Evolutionary conservation across 2,329 filamentous ascomycete genomes (phyloP), one percentile per base, ranked within the genome.

Genomic region (Diaporthe helianthi): DNA sequence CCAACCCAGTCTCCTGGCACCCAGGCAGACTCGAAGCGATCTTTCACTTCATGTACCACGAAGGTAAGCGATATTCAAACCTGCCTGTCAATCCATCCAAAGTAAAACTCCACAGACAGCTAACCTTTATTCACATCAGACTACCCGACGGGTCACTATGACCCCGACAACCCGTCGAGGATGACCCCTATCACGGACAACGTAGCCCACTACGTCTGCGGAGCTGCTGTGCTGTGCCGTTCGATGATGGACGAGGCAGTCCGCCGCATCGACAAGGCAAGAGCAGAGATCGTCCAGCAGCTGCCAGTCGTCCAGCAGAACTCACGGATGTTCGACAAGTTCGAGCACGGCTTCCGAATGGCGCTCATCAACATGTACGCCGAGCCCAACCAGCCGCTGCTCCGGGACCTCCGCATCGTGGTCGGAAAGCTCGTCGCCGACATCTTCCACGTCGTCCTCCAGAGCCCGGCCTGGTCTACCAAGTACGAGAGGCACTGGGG

Each of bases 261-360:
- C 3, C 80, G 86, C 2, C 83, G 84, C 0, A 89, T 92, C 83
- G 79, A 84, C 1, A 79, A 85, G 52, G 86, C 88, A 0, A 79
- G 83, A 1, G 78, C 81, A 4, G 80, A 83, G 1, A 74, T 92
- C 2, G 85, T 84, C 0, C 70, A 73, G 10, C 71, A 69, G 33
- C 49, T 73, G 29, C 58, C 58, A 44, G 17, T 17, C 41, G 9
- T 67, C 33, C 71, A 64, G 31, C 53, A 67, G 29, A 46, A 63
- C 49, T 67, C 75, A 12, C 12, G 13, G 5, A 15, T 38, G 29
- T 64, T 76, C 26, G 58, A 71, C 1, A 46, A 17, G 3, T 65
- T 78, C 7, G 71, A 75, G 65, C n/a, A 66, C 10, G 73, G 72
- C 1, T 66, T 79, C 10, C 69, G 60, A 8, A 33, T 55, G n/a